Percentiles rank a stretch among this genome's conserved stretches.
Conservation (phyloP, 148 eudicot genomes). For the Pharnaceum exiguum region DNA sequence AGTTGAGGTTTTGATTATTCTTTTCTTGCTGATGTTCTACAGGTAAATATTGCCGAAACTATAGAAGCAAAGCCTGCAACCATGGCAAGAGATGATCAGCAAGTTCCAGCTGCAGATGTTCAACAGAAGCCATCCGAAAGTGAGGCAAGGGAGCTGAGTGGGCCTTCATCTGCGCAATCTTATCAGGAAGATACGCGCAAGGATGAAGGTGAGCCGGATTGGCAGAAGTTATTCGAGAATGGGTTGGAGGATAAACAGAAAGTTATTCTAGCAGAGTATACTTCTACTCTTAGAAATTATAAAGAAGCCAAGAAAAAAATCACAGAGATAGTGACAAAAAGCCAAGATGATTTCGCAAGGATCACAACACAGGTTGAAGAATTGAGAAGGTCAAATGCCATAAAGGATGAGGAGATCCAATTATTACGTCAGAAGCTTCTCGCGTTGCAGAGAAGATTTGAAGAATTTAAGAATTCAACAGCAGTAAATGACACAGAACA, state of each 20-base stretch:
- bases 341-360: constrained; percentile 34
- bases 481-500: constrained; percentile 19
- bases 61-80: constrained; percentile 9
- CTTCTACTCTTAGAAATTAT: constrained; percentile 51
- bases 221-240: constrained; percentile 58
- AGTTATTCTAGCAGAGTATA: constrained; percentile 68
- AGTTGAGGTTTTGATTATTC: too few species aligned
- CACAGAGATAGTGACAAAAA: constrained; percentile 53
- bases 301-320: constrained; percentile 70
- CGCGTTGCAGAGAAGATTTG: constrained; percentile 27
- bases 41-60: not conserved
- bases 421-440: constrained; percentile 40
- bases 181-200: constrained; percentile 12
- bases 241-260: constrained; percentile 72
- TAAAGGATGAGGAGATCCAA: constrained; percentile 58
- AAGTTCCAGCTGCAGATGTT: constrained; percentile 4
- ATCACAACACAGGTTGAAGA: constrained; percentile 42
- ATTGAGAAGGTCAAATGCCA: constrained; percentile 33
- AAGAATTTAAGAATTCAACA: constrained; percentile 24
- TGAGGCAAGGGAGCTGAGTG: constrained; percentile 10
- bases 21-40: too few species aligned
- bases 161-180: constrained; percentile 4
- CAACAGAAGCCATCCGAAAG: constrained; percentile 6
- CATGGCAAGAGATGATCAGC: not conserved
- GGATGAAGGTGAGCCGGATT: constrained; percentile 43